Evolutionary conservation across 441 rosid species (phyloP), one percentile per base, ranked within the genome.

Genomic region (Gossypium trilobum): DNA sequence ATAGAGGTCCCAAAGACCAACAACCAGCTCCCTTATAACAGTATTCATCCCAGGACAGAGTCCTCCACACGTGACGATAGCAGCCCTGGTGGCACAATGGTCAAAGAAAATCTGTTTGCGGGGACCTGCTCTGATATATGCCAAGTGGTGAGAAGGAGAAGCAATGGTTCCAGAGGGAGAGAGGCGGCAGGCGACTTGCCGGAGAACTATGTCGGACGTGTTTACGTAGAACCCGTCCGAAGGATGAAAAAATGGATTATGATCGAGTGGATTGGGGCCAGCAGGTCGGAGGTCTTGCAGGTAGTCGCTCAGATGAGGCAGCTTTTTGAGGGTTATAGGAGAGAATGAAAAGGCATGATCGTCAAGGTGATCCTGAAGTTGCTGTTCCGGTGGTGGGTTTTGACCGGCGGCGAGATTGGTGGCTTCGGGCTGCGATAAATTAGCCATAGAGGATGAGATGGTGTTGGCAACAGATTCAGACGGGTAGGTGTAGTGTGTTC

Each of bases 11-110:
- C 95, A 88, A 0, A 93, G 82, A 56, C 91, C 96, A 27, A 87
- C 87, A 66, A 91, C 95, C 8, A 93, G 87, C 76, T 93, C 98
- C 77, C 97, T 85, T 16, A 91, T 80, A 69, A 91, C 97, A 1
- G 96, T 91, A 83, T 93, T 91, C 87, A 85, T 75, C 27, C 95
- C 98, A 5, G 97, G 98, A 71, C 98, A 93, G 13, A 93, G 80
- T n/a, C 98, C 97, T 2, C 95, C 97, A 50, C 96, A 91, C 0
- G 93, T 88, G 23, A 93, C 96, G n/a, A 90, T 90, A 5, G 91
- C 95, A 3, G 83, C 97, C 69, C 84, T 83, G 6, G 79, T 81
- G 13, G 20, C 22, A 2, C 70, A 55, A 0, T 89, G 85, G 44
- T 88, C 85, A 55, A 85, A 93, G 54, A 77, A 58, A 57, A 93